Percentiles rank a stretch among this genome's conserved stretches.
These are phyloP conservation scores for Plasmodium vivax DNA, from an alignment of 169 alveolate genomes.

Conservation along the genomic window DNA sequence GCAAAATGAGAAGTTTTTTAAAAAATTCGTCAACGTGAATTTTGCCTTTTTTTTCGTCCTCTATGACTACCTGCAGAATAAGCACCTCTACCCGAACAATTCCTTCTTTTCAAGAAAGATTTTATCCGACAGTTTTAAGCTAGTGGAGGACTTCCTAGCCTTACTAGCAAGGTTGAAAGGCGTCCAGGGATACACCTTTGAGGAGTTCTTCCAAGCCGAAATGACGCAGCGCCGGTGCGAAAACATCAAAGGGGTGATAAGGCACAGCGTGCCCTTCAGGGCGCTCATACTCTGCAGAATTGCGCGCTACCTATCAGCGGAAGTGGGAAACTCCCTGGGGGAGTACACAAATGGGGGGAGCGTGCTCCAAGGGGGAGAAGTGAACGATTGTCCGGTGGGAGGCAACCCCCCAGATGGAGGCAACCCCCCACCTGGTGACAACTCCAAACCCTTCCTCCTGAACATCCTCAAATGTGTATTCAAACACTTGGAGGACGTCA, in stretches of 20 bases:
- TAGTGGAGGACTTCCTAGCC: background rate
- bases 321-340: background rate
- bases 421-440: background rate
- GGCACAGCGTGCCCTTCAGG: constrained; percentile 11
- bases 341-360: background rate
- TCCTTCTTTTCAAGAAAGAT: constrained; percentile 5
- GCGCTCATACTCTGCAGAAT: constrained; percentile 8
- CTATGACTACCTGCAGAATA: constrained; percentile 12
- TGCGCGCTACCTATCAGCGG: background rate
- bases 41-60: constrained; percentile 49
- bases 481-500: background rate
- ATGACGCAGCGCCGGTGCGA: background rate
- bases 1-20: constrained; percentile 40
- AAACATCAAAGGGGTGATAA: constrained; percentile 20
- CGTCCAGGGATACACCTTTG: background rate
- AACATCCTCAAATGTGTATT: background rate
- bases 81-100: background rate
- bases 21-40: constrained; percentile 30
- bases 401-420: background rate
- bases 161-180: constrained; percentile 6
- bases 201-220: constrained; percentile 15
- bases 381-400: background rate
- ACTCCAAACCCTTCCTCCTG: background rate
- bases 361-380: background rate
- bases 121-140: background rate